Base-by-base conservation (phyloP, 257 asterid genomes). In the Solanum dulcamara region DNA sequence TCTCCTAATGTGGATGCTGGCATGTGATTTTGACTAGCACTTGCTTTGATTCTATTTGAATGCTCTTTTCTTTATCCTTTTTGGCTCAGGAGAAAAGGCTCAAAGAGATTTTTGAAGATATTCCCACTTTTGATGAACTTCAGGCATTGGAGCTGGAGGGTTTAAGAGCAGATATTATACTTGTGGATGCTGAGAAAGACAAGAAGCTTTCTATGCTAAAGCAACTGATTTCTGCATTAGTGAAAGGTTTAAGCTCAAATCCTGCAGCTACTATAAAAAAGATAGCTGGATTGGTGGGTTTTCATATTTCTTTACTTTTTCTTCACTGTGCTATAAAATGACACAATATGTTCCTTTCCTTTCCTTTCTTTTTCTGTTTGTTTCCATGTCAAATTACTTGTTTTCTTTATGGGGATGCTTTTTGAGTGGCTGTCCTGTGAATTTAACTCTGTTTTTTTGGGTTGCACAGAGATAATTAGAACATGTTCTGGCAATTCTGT, bases 261-360 rank as follows among this genome's bases (percentile, higher is more conserved):
- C 90, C 97, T 80, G 97, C 98, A 80, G 96, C 93, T 75, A 90
- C 89, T 90, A 91, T 97, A 86, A 97, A 95, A 89, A 97, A 97
- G 90, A 97, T 95, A 85, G 98, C 99, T 89, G 99, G 95, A 86
- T 87, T 97, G 92, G 99, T 97, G 89, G 89, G 99, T 89, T 84
- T 86, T 83, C 51, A 85, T 72, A 38, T 40, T 12, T 46, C 64
- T 10, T 77, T 79, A 72, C 83, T 9, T 44, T 79, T n/a, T 57
- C 38, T 80, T 26, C 62, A 46, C 40, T 59, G 64, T n/a, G 62
- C 85, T 40, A 12, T 44, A 40, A 40, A 9, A 38, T 83, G 38
- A 68, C 67, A 46, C 81, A 10, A 24, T 22, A 7, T 22, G 38
- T 67, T 38, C 53, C 80, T 64, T 48, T 26, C 26, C 57, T 24